Evolutionary conservation across 805 yeast species (phyloP).

Genomic region (Monosporozyma yasuniensis): DNA sequence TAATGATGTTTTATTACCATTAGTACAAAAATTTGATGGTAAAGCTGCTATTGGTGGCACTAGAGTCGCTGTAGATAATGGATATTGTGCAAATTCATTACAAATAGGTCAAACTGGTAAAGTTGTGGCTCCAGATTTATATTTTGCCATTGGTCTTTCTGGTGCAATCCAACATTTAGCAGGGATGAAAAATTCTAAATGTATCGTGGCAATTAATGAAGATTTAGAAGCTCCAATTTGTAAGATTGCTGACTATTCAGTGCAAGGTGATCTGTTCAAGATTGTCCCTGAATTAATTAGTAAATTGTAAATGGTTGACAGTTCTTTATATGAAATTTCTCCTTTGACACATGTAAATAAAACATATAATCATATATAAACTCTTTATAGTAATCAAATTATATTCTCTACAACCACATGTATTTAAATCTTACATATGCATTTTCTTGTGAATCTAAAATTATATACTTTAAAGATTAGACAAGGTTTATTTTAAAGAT

Average conservation of each 20-base stretch:
- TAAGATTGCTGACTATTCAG: constrained; percentile 80
- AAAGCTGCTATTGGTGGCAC: constrained; percentile 93
- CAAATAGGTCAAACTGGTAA: constrained; percentile 99
- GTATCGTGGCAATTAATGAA: constrained; percentile 88
- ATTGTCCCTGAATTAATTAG: constrained; percentile 84
- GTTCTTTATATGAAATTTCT: no score
- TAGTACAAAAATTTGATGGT: constrained; percentile 61
- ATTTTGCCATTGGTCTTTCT: constrained; percentile 86
- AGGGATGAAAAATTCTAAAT: constrained; percentile 95
- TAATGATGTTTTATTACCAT: constrained; percentile 65
- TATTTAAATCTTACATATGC: no score
- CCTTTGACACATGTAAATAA: no score
- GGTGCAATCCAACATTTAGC: constrained; percentile 98
- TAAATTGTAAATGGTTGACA: constrained; percentile 47
- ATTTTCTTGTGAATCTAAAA: no score
- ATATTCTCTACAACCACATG: not conserved
- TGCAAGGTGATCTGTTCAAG: constrained; percentile 82
- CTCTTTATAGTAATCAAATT: not conserved
- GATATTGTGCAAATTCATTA: constrained; percentile 88
- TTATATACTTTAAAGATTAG: no score
- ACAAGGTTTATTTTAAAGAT: no score
- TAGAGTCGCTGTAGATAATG: constrained; percentile 95
- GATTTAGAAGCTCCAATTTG: constrained; percentile 93
- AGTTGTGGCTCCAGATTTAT: constrained; percentile 92
- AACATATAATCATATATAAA: no score